Evolutionary conservation across 2,329 filamentous ascomycete species (phyloP), one percentile per base, ranked within the genome.

Genomic region (Mycocentrospora acerina): DNA sequence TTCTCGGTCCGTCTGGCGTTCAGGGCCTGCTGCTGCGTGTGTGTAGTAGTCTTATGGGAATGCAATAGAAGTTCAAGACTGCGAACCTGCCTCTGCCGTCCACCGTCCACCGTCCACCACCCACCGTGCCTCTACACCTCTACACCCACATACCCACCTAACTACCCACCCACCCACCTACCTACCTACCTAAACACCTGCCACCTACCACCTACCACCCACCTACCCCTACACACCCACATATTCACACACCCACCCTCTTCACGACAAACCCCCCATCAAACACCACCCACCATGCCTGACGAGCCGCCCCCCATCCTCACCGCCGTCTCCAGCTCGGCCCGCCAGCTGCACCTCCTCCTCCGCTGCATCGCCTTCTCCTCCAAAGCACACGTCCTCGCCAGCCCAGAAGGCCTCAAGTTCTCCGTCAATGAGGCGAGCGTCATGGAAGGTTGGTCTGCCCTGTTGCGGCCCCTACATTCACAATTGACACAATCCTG

Each of bases 401-500:
- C 98, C 44, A 88, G 86, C 10, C 81, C 85, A 36, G 85, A 93
- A 49, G 90, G 90, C 8, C 78, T 98, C 47, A 83, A 88, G 39
- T 93, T 98, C 63, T 85, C 86, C 13, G 89, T 87, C 17, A 90
- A 96, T 59, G 88, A 96, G 60, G 83, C 86, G 9, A 84, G 88
- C 48, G 88, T 91, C 16, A 90, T 97, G 81, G 90, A 97, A 81
- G 90, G 86, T 87, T 72, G 37, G 34, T 38, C 33, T 13, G 12
- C 16, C 7, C 17, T 29, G 26, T 7, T 17, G 4, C 16, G 12
- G 8, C 14, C 5, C 25, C 13, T 7, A 12, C 29, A 2, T 14
- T 5, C 29, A 2, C 29, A 11, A 6, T 44, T 56, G 24, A 53
- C 44, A 17, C 31, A 1, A 24, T 9, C 9, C 24, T 18, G 13